These are phyloP conservation scores for Desmodesmus armatus DNA, from an alignment of 139 green algal genomes.

Conservation along the genomic window DNA sequence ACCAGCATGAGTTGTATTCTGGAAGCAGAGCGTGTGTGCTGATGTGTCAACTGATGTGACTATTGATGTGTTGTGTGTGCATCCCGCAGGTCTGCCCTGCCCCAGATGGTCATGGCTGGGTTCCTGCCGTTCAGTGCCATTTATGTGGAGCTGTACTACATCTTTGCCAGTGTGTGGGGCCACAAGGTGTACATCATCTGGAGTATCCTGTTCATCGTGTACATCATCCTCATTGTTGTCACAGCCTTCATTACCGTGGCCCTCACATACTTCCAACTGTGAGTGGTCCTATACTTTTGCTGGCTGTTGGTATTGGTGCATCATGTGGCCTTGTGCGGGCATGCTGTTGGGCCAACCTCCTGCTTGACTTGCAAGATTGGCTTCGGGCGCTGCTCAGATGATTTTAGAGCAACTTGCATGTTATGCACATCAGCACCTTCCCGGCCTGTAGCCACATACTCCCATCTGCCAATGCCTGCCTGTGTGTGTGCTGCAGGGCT, in stretches of 20 bases:
- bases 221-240: conserved; percentile 92
- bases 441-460: background rate
- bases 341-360: too few species aligned
- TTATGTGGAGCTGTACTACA: conserved; percentile 89
- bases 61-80: background rate
- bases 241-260: conserved; percentile 96
- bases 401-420: background rate
- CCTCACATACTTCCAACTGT: conserved; percentile 98
- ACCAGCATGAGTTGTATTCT: too few species aligned
- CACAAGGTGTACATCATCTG: conserved; percentile 96
- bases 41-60: too few species aligned
- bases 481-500: conserved; percentile 46
- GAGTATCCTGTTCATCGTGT: conserved; percentile 95
- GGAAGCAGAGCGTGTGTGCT: too few species aligned
- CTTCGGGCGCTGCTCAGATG: too few species aligned
- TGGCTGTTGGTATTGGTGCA: too few species aligned
- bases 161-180: conserved; percentile 81
- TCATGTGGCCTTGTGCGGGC: too few species aligned
- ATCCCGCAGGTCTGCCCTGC: conserved; percentile 62
- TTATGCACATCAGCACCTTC: background rate
- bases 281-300: too few species aligned
- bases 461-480: background rate
- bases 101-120: conserved; percentile 87
- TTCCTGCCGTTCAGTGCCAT: conserved; percentile 85
- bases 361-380: too few species aligned